Evolutionary conservation across 2,329 filamentous ascomycete species (phyloP), one percentile per base, ranked within the genome.

Genomic region (Endoconidiophora laricicola): DNA sequence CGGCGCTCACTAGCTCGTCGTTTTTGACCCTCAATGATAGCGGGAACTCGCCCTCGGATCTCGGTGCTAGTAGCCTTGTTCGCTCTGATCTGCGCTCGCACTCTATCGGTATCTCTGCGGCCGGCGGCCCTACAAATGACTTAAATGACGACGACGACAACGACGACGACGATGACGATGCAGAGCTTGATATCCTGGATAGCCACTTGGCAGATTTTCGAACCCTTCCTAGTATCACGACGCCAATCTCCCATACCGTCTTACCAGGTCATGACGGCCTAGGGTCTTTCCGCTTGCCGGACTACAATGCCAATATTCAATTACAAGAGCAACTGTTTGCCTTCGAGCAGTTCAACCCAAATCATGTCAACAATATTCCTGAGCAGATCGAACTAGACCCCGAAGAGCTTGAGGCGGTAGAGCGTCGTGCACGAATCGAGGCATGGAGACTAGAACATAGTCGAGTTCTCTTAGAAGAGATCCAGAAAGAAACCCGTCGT

Each of bases 231-330:
- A 59, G 59, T 29, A 44, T 53, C 26, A 22, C 44, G 20, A 46
- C 51, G 12, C 51, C 51, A 43, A 78, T 76, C 55, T 69, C 76
- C 18, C 70, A 73, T 16, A 79, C 84, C 0, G 77, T 94, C 2
- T 73, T 98, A n/a, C 91, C 91, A 0, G 78, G 80, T 1, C 91
- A 98, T 60, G 88, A 98, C 68, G 91, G 91, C 1, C 66, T 96
- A 43, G 91, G 91, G 3, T 85, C 82, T 5, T 98, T 98, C 62
- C 76, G 70, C 63, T 54, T 85, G 60, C 62, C 85, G 66, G 60
- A 77, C 56, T 66, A 74, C 61, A 60, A 68, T 54, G 60, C 73
- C 56, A 68, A 68, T 2, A 59, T 65, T 1, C 73, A 78, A 41
- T 72, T 86, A 20, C 86, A 94, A 60, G 83, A 94, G 54, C 83